Evolutionary conservation across 176 grass and related monocot species (phyloP).

Genomic region (Bothriochloa decipiens): DNA sequence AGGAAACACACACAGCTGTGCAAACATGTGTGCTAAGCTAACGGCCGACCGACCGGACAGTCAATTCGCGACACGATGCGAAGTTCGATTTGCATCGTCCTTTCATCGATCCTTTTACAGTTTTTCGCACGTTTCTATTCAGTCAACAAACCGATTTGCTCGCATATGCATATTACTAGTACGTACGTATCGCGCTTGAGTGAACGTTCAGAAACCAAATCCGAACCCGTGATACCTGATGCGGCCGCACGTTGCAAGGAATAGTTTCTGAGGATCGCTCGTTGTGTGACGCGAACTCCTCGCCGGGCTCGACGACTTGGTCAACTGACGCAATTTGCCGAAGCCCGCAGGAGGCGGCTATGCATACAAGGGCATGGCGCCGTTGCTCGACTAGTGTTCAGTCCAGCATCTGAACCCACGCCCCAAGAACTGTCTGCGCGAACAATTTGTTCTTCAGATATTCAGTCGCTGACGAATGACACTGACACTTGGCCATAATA

Average conservation of each 20-base stretch:
- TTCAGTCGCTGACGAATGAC: neutral
- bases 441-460: neutral
- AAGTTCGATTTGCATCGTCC: slow-evolving; percentile 20
- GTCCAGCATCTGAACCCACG: neutral
- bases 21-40: neutral
- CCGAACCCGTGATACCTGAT: neutral
- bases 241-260: neutral
- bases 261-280: too few species aligned
- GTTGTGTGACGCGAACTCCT: too few species aligned
- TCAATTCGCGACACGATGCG: neutral
- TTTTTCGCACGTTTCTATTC: neutral
- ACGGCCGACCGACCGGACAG: neutral
- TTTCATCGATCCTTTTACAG: neutral
- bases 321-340: too few species aligned
- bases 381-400: neutral
- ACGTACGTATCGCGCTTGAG: neutral
- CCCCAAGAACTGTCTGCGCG: neutral
- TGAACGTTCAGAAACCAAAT: slow-evolving; percentile 9
- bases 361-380: neutral
- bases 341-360: too few species aligned
- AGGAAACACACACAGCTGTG: neutral
- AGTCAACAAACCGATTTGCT: slow-evolving; percentile 3
- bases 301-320: too few species aligned
- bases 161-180: too few species aligned
- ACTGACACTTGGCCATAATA: neutral